A percentile compares a stretch with the other conserved stretches of the same genome.
Evolutionary conservation across 768 basidiomycete species (phyloP).

Genomic region (Suillus variegatus): DNA sequence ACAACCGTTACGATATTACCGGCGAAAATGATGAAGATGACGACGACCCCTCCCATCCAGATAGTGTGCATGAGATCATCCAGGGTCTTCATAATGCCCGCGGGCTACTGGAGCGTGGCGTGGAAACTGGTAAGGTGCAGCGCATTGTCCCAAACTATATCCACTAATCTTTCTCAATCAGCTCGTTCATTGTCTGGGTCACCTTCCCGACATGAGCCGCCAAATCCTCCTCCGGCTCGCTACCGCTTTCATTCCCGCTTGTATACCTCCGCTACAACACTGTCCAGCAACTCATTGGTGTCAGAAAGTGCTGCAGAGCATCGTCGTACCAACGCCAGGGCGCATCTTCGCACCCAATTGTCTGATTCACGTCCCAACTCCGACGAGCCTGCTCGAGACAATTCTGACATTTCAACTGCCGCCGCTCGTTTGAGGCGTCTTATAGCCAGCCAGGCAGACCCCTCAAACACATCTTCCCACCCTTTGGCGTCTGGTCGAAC

Average conservation of each 20-base stretch:
- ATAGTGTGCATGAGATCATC: background rate
- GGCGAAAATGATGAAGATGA: background rate
- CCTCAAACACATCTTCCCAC: background rate
- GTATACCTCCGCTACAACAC: conserved; percentile 25
- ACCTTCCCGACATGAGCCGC: background rate
- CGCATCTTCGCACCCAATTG: conserved; percentile 30
- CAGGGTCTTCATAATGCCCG: conserved; percentile 6
- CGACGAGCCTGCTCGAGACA: conserved; percentile 20
- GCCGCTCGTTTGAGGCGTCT: conserved; percentile 7
- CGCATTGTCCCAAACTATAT: too few relatives aligned
- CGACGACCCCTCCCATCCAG: background rate
- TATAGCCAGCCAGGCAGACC: background rate
- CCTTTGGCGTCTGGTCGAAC: background rate
- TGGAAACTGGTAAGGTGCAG: conserved; percentile 4
- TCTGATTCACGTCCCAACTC: conserved; percentile 19
- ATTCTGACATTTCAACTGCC: background rate
- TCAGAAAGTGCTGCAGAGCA: conserved; percentile 47
- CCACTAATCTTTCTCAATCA: background rate
- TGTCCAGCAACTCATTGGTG: conserved; percentile 41
- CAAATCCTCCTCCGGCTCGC: background rate
- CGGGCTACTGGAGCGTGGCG: conserved; percentile 3
- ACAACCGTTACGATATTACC: background rate
- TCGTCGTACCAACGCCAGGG: conserved; percentile 38
- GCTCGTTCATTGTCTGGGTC: conserved; percentile 5
- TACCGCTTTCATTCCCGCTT: conserved; percentile 17